Conservation (phyloP, 345 rosid genomes). For the Cardamine chenopodiifolia region DNA sequence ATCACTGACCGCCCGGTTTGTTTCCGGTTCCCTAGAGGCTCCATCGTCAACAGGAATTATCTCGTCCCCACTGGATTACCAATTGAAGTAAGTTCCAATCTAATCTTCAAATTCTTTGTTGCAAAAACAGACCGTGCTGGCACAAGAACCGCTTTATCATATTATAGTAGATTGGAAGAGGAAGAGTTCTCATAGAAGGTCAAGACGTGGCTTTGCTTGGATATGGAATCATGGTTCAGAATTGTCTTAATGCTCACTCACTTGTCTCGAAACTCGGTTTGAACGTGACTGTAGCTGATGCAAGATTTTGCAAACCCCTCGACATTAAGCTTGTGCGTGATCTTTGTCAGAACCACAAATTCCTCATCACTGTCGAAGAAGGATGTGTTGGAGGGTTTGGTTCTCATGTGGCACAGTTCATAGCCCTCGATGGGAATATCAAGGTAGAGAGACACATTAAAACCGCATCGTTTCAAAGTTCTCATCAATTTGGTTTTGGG, state of each 20-base stretch:
- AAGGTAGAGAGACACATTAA: slow-evolving; percentile 52
- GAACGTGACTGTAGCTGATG: slow-evolving; percentile 87
- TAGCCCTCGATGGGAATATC: slow-evolving; percentile 75
- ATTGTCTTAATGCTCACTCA: slow-evolving; percentile 79
- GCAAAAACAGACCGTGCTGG: slow-evolving; percentile 15
- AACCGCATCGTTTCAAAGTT: slow-evolving; percentile 6
- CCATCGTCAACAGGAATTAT: slow-evolving; percentile 54
- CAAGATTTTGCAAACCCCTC: slow-evolving; percentile 95
- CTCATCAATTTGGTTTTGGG: background rate
- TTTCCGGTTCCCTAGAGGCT: slow-evolving; percentile 89
- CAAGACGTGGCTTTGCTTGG: slow-evolving; percentile 88
- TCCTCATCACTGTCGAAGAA: slow-evolving; percentile 87
- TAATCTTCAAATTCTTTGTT: background rate
- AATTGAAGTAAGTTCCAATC: slow-evolving; percentile 60
- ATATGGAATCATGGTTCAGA: slow-evolving; percentile 91
- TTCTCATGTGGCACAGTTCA: slow-evolving; percentile 86
- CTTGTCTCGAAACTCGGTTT: slow-evolving; percentile 84
- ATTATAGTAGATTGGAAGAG: slow-evolving; percentile 77
- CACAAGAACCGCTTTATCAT: slow-evolving; percentile 26
- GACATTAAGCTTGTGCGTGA: slow-evolving; percentile 73
- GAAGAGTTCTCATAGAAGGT: slow-evolving; percentile 75
- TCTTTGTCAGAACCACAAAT: slow-evolving; percentile 67
- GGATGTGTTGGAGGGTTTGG: slow-evolving; percentile 92
- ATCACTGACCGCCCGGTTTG: slow-evolving; percentile 80
- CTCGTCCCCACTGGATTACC: slow-evolving; percentile 58